These are phyloP conservation scores for Cerioporus squamosus DNA, from an alignment of 1,284 basidiomycete species.

Conservation along the genomic window DNA sequence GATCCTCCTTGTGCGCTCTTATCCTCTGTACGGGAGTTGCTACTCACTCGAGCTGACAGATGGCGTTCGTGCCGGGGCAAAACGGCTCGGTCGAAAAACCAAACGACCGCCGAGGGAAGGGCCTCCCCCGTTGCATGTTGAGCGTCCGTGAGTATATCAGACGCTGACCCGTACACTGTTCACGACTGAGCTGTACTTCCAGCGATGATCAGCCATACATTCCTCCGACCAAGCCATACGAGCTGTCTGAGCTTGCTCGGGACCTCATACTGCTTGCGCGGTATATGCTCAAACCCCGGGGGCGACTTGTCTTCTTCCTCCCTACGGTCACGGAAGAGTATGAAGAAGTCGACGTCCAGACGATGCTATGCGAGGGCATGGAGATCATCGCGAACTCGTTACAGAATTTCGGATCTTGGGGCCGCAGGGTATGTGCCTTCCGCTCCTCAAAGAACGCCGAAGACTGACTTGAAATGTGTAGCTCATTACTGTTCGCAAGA, in stretches of 20 bases:
- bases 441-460: neutral
- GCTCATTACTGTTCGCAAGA: constrained; percentile 91
- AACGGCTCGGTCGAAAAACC: constrained; percentile 83
- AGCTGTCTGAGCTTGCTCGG: constrained; percentile 81
- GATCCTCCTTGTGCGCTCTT: constrained; percentile 84
- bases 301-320: constrained; percentile 94
- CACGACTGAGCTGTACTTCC: constrained; percentile 17
- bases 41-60: constrained; percentile 48
- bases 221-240: constrained; percentile 91
- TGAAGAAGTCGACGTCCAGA: constrained; percentile 79
- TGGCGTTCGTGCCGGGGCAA: constrained; percentile 96
- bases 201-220: constrained; percentile 69
- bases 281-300: constrained; percentile 84
- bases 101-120: constrained; percentile 34
- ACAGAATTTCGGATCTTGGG: constrained; percentile 97
- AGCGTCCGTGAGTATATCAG: constrained; percentile 34
- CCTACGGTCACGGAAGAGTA: constrained; percentile 93
- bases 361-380: constrained; percentile 85
- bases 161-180: neutral
- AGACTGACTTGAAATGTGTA: constrained; percentile 33
- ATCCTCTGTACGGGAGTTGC: neutral
- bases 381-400: constrained; percentile 86
- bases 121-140: constrained; percentile 13
- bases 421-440: constrained; percentile 64
- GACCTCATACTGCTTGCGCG: constrained; percentile 88